Evolutionary conservation across 495 filamentous ascomycete genomes (phyloP).

Genomic region (Aspergillus avenaceus): DNA sequence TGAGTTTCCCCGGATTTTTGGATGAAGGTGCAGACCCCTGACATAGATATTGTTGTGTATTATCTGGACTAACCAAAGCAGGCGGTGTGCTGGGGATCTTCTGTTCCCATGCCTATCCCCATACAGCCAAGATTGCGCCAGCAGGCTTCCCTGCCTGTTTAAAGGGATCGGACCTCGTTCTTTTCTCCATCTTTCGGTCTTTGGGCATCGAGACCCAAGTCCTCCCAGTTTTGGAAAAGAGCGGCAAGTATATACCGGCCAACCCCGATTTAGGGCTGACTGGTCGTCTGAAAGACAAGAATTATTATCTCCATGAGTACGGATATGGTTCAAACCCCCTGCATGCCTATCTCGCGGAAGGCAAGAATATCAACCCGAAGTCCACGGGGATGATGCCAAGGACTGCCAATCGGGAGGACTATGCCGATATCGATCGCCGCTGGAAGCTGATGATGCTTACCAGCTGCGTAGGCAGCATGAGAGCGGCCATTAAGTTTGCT

Average conservation of each 20-base stretch:
- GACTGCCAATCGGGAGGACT: not conserved
- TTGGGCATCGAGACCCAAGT: constrained; percentile 19
- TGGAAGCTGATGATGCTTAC: constrained; percentile 13
- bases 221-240: constrained; percentile 12
- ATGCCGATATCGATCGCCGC: constrained; percentile 6
- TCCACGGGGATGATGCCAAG: not conserved
- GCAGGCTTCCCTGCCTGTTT: constrained; percentile 56
- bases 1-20: constrained; percentile 2
- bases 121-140: constrained; percentile 38
- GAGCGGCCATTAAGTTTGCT: not conserved
- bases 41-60: not conserved
- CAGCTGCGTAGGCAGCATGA: constrained; percentile 8
- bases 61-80: not conserved
- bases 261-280: too few relatives aligned
- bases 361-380: not conserved
- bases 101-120: constrained; percentile 15
- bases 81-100: constrained; percentile 13
- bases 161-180: constrained; percentile 20
- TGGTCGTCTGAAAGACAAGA: not conserved
- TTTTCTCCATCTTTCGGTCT: constrained; percentile 19
- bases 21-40: constrained; percentile 1
- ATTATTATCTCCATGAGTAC: too few relatives aligned
- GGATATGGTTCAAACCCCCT: too few relatives aligned
- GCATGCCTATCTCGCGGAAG: not conserved
- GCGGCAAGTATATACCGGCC: too few relatives aligned